Base-by-base conservation (phyloP, 1,139 yeast genomes). In the Candida sp. region DNA sequence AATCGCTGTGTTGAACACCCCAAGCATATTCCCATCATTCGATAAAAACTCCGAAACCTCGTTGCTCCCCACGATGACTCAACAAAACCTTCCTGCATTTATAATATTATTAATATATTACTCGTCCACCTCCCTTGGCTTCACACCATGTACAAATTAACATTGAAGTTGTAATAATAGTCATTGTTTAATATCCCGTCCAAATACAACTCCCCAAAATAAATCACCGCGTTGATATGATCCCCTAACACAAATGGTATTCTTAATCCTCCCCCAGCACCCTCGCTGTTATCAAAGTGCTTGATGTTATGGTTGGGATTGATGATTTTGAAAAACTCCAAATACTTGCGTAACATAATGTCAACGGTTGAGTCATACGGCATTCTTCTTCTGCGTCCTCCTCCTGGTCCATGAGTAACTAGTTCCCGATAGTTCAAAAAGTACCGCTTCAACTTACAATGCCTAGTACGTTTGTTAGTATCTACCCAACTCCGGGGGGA, bases 281-380 rank as follows among this genome's bases (percentile, higher is more conserved):
- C 17, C 17, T 17, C 17, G 2, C 17, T 17, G 17, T 23, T 26
- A 5, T 25, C 35, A 7, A 26, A 42, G n/a, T 32, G 11, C 22
- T 33, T 22, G n/a, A 22, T 27, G 33, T 39, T 42, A 42, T 38
- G 35, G 5, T 34, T 28, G 22, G 54, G 57, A 28, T 46, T 47
- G 25, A 54, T 54, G 25, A 42, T 39, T 46, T 52, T 50, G 42
- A 55, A 47, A 49, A 49, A 51, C 38, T 54, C 54, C 4, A 54
- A 41, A 44, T 55, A 51, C 31, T 50, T 50, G 11, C 58, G 48
- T n/a, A 55, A 40, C 34, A 49, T 46, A 9, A 46, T 50, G 22
- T 53, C 56, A 17, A 42, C 44, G 8, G 39, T 32, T 35, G 52
- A 48, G 46, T 50, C 41, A 39, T 37, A 34, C 12, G 31, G 32